phyloP scores from a whole-genome alignment of 179 eudicot genomes.

The Actinidia polygama region DNA sequence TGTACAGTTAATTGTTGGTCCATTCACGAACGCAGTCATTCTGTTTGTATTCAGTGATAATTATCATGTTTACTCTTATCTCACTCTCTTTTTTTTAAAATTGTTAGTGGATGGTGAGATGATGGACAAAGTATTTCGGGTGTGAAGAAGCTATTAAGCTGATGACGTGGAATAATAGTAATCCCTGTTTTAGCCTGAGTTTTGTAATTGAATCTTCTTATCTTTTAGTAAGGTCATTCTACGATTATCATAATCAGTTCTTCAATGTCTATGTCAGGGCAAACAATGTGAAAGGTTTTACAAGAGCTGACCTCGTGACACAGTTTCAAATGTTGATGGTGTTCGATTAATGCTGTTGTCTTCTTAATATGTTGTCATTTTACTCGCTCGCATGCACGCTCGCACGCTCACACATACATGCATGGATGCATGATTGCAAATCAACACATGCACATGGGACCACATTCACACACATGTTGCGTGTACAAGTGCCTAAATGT shows the following conservation, averaged over 20 bases:
- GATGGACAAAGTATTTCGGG: constrained; percentile 86
- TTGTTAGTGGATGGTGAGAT: constrained; percentile 92
- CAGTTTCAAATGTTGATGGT: constrained; percentile 69
- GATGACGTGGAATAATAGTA: constrained; percentile 90
- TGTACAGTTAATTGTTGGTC: not conserved
- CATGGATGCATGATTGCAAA: not conserved
- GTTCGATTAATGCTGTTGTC: constrained; percentile 5
- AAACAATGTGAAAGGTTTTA: constrained; percentile 71
- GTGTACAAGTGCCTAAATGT: not conserved
- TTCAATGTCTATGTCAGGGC: constrained; percentile 56
- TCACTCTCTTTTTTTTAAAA: constrained; percentile 9
- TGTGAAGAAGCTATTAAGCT: constrained; percentile 74
- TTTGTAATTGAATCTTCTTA: constrained; percentile 30
- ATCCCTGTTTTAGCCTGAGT: constrained; percentile 89
- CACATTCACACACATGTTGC: not conserved
- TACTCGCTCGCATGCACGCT: not conserved
- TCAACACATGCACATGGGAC: not conserved
- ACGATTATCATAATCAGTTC: constrained; percentile 13
- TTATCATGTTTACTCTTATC: not conserved
- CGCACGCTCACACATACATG: not conserved
- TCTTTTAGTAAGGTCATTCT: not conserved
- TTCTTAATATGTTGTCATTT: not conserved
- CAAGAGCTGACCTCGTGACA: constrained; percentile 69
- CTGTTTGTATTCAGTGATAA: too few species aligned
- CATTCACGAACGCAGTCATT: not conserved